Evolutionary conservation across 306 rosid genomes (phyloP).

Genomic region (Corylus heterophylla): DNA sequence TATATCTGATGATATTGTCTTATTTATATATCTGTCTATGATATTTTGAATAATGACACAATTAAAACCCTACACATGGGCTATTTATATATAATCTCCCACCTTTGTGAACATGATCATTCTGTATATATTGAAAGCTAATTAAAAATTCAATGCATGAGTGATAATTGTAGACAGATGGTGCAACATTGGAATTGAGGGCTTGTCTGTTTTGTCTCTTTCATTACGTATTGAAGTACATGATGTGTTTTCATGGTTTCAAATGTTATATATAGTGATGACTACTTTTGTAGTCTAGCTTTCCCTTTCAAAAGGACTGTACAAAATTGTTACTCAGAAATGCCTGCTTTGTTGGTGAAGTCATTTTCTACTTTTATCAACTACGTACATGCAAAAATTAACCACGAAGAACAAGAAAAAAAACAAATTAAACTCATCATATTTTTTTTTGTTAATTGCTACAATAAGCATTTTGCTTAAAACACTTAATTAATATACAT

Average conservation of each 20-base stretch:
- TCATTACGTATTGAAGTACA: background rate
- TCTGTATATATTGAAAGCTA: background rate
- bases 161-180: background rate
- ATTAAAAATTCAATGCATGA: background rate
- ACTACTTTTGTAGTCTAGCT: background rate
- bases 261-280: background rate
- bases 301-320: background rate
- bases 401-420: background rate
- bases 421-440: too few species aligned
- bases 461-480: too few species aligned
- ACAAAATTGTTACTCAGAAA: background rate
- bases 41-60: slow-evolving; percentile 19
- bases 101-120: slow-evolving; percentile 1
- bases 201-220: background rate
- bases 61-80: background rate
- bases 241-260: background rate
- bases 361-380: too few species aligned
- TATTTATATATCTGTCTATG: background rate
- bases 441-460: too few species aligned
- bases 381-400: background rate
- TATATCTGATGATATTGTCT: slow-evolving; percentile 4
- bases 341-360: background rate
- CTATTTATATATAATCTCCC: background rate
- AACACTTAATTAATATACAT: too few species aligned
- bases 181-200: background rate